Base-by-base conservation (phyloP, 352 stramenopile genomes). In the Pythium vanterpoolii region DNA sequence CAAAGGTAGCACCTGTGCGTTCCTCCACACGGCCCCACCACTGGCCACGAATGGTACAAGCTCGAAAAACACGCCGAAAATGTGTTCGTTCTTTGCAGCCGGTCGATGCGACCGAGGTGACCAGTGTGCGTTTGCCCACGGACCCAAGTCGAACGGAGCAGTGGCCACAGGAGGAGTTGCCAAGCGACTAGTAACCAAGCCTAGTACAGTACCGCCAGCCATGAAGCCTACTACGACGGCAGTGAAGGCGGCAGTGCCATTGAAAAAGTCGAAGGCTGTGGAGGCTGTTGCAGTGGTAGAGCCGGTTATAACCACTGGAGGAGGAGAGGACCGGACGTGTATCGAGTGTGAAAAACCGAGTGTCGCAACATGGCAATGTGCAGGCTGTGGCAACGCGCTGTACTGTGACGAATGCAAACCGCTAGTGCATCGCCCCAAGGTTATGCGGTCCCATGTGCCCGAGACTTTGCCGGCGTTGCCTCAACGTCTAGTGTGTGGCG, bases 331-430 rank as follows among this genome's bases (percentile, higher is more conserved):
- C 5, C 72, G 77, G 26, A 78, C 60, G n/a, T 91, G 79, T 56
- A 71, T 84, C 49, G 79, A 89, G 60, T 91, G 82, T 33, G 82
- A 89, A 52, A 68, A 79, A 54, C 50, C 63, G 7, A 71, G 48
- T 19, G 40, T 71, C 4, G 82, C 79, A 0, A 46, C 56, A 21
- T 89, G 77, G 79, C 45, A 71, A 47, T 91, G 82, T 61, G 60
- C 16, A 16, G 76, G 75, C 26, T 91, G 82, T 46, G 79, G 90
- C 18, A 64, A 77, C 30, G 71, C 77, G 14, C 61, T 79, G 21
- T 91, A 91, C 57, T 91, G 82, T 51, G 71, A 87, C 26, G 64
- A 62, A 9, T 91, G 82, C 52, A 76, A 89, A 27, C 61, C 62
- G 9, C 65, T 68, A 5, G 79, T 89, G 10, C 82, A 91, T 51